Evolutionary conservation across 768 basidiomycete species (phyloP), one percentile per base, ranked within the genome.

Genomic region (Amanita exitialis): DNA sequence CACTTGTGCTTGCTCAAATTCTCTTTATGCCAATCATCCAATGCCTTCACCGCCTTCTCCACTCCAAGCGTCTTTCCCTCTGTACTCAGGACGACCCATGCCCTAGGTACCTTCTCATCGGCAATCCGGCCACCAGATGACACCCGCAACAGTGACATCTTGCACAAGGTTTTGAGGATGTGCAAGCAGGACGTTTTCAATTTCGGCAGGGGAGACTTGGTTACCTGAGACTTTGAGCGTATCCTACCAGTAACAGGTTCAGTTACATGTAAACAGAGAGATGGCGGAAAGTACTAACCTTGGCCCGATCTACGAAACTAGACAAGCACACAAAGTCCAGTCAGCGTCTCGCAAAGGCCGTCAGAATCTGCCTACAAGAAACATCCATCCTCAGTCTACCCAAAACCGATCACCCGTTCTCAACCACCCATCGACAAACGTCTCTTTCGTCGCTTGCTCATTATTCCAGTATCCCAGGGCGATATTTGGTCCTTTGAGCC

Each of bases 141-240:
- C 84, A 12, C 88, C 88, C 0, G 83, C 85, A 15, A 90, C 88
- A 1, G 75, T 72, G 12, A 70, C 83, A 54, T 90, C 89, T 7
- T 61, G 64, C 53, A 90, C 75, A 43, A 88, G 71, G 15, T 67
- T 67, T 6, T 73, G 72, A 0, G 86, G 83, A 35, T 90, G 78
- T 0, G 69, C 70, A 16, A 82, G 71, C 2, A 90, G 66, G 20
- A 73, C 74, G 23, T 78, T 71, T 61, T 90, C 89, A 47, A 90
- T 83, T 60, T 91, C 88, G 15, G 76, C 74, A 0, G 88, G 89
- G 0, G 89, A 87, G 0, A 90, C 89, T 64, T 90, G 89, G 44
- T 70, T 71, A 3, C 88, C 89, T 0, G 85, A 87, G 2, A 91
- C 74, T 60, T 91, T 91, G 18, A 91, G 70, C 0, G 80, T 88